Evolutionary conservation across 768 basidiomycete genomes (phyloP), one percentile per base, ranked within the genome.

Genomic region (Trametes maxima): DNA sequence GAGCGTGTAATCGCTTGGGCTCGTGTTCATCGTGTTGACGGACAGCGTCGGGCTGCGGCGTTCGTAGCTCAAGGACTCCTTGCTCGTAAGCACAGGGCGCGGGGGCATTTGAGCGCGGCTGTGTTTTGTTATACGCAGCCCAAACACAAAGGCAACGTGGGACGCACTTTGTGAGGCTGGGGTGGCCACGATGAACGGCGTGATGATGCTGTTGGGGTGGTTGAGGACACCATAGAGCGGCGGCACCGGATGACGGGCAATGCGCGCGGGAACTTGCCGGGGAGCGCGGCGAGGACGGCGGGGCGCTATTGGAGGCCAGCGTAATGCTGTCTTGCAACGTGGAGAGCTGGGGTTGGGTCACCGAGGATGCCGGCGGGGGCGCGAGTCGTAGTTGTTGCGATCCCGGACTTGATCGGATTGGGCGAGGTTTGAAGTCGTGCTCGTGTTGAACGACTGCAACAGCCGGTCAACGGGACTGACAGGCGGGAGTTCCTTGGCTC

Each of bases 121-220:
- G 16, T 39, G 51, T 45, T 64, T 64, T 24, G 35, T 64, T 33
- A 64, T 56, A 36, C 54, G 54, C 33, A 64, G 54, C 12, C 62
- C 62, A 6, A 54, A 40, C 14, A 75, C 62, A 0, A 73, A 70
- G 0, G 83, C 76, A 3, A 82, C 79, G 0, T 58, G 71, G 1
- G 80, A 66, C 1, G 40, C 2, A 5, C 46, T 55, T 19, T 78
- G 74, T 1, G 28, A 33, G 28, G 77, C 73, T 1, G 82, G 79
- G 3, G 82, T 80, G 1, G 69, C 51, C 13, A 77, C 59, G 37
- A 76, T 70, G 8, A 75, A 74, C 13, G 73, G 75, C 1, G 47
- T 43, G 4, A 76, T 75, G 55, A 54, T n/a, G 43, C 35, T 37
- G 40, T 56, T 4, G 67, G 60, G 43, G 57, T 57, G 3, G 57